Evolutionary conservation across 2,329 filamentous ascomycete genomes (phyloP).

Genomic region (Byssochlamys sp.): DNA sequence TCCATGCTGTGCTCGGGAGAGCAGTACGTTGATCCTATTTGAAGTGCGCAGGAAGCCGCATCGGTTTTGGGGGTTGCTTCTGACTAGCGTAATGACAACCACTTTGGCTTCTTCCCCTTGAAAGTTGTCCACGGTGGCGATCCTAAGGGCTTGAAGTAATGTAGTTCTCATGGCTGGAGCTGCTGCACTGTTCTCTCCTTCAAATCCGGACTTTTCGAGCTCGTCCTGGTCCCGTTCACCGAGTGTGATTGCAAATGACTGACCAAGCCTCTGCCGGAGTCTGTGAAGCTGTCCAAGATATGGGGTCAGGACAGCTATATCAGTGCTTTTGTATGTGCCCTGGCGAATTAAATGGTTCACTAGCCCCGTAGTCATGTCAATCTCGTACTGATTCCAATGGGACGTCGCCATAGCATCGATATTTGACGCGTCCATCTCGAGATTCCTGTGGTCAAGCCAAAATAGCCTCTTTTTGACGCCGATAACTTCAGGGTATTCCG

Average conservation of each 20-base stretch:
- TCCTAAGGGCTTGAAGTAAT: conserved; percentile 37
- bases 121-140: conserved; percentile 65
- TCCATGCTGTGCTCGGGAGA: conserved; percentile 58
- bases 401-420: conserved; percentile 27
- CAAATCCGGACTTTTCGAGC: conserved; percentile 34
- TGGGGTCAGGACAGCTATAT: conserved; percentile 63
- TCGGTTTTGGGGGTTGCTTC: conserved; percentile 52
- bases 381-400: conserved; percentile 46
- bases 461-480: conserved; percentile 43
- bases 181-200: conserved; percentile 12
- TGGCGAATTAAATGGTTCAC: conserved; percentile 58
- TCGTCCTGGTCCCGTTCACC: conserved; percentile 54
- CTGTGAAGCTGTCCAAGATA: conserved; percentile 46
- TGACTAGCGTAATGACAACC: conserved; percentile 59
- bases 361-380: conserved; percentile 53
- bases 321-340: conserved; percentile 47
- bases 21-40: conserved; percentile 61
- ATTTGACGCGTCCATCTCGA: conserved; percentile 25
- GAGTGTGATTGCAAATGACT: conserved; percentile 51
- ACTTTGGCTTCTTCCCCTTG: conserved; percentile 68
- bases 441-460: conserved; percentile 42
- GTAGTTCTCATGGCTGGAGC: conserved; percentile 9
- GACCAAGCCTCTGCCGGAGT: conserved; percentile 29
- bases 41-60: conserved; percentile 57
- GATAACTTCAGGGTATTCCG: conserved; percentile 32